Evolutionary conservation across 2,329 filamentous ascomycete species (phyloP).

Genomic region (Ceratocystis eucalypticola): DNA sequence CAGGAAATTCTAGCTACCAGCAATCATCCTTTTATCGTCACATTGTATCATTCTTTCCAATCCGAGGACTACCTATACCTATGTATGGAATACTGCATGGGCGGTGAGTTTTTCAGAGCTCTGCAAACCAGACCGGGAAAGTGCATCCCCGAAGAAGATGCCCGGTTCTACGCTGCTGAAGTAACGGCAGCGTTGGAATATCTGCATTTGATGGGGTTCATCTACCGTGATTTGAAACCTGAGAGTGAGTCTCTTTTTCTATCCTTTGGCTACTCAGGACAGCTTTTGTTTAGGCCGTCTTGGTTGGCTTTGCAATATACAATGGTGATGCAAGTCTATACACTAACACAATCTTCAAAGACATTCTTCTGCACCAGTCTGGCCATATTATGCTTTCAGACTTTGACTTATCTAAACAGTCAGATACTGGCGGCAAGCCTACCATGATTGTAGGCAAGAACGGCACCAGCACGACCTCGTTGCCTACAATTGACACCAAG

Average conservation of each 20-base stretch:
- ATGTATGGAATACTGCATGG: conserved; percentile 99
- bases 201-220: conserved; percentile 97
- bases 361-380: conserved; percentile 96
- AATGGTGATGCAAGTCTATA: too few relatives aligned
- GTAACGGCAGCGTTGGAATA: conserved; percentile 95
- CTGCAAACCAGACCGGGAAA: conserved; percentile 93
- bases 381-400: conserved; percentile 99
- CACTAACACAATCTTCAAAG: conserved; percentile 33
- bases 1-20: conserved; percentile 97
- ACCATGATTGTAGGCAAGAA: conserved; percentile 94
- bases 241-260: conserved; percentile 57
- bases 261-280: not conserved
- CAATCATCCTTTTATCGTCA: conserved; percentile 98
- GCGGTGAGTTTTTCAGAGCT: conserved; percentile 94
- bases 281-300: not conserved
- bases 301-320: not conserved
- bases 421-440: conserved; percentile 84
- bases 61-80: conserved; percentile 96
- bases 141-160: conserved; percentile 92
- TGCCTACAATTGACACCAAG: conserved; percentile 96
- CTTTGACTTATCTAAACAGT: conserved; percentile 97
- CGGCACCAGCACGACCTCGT: conserved; percentile 68
- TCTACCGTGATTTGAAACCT: conserved; percentile 93
- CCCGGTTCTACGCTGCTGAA: conserved; percentile 92
- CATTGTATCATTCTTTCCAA: conserved; percentile 96